phyloP scores from a whole-genome alignment of 495 filamentous ascomycete species.

The Tuber aestivum region DNA sequence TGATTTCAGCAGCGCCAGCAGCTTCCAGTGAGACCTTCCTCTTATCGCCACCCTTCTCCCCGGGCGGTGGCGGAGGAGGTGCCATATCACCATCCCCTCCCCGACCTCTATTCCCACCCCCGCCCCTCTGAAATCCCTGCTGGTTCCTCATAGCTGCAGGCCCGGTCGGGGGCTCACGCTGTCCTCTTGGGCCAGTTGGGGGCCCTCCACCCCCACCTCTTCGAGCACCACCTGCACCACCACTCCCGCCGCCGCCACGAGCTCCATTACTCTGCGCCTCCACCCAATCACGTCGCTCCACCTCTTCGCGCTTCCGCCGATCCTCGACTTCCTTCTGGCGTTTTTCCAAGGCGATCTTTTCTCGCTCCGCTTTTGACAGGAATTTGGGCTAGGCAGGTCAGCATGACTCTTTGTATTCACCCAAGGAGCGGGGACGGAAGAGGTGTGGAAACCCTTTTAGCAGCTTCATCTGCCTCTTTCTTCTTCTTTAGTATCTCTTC shows the following conservation, averaged over 20 bases:
- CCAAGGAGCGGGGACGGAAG: background rate
- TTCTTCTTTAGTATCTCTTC: conserved; percentile 74
- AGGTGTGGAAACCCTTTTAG: conserved; percentile 57
- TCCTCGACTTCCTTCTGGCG: conserved; percentile 76
- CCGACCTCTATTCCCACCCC: conserved; percentile 8
- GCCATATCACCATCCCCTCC: conserved; percentile 24
- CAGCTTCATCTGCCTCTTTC: conserved; percentile 68
- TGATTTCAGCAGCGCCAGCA: conserved; percentile 68
- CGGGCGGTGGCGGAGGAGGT: conserved; percentile 36
- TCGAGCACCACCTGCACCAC: background rate
- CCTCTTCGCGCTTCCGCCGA: conserved; percentile 53
- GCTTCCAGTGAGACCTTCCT: conserved; percentile 60
- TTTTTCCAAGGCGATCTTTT: conserved; percentile 79
- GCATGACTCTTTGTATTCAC: background rate
- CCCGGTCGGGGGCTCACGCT: conserved; percentile 39
- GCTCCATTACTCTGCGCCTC: conserved; percentile 16
- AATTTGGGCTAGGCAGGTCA: conserved; percentile 67
- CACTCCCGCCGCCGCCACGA: conserved; percentile 11
- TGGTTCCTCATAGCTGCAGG: conserved; percentile 39
- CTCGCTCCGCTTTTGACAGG: conserved; percentile 80
- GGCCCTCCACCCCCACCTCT: conserved; percentile 19
- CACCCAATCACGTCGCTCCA: conserved; percentile 44
- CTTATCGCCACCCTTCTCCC: conserved; percentile 48
- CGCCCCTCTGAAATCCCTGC: conserved; percentile 5
- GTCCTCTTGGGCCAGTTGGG: conserved; percentile 34